Base-by-base conservation (phyloP, 495 filamentous ascomycete genomes). In the Podospora pseudocomata region DNA sequence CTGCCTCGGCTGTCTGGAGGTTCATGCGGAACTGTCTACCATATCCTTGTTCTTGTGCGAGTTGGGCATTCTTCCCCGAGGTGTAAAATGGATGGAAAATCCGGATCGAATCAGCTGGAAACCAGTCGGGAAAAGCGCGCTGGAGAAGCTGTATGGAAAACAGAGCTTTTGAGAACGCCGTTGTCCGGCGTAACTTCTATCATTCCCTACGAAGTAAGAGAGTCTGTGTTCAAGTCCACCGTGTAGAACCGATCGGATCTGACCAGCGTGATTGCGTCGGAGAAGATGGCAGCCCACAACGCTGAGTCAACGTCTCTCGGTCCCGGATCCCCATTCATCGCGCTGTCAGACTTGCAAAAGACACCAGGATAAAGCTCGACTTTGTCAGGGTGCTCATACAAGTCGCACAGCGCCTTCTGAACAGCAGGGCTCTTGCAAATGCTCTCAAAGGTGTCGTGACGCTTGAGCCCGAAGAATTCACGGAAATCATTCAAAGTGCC, bases 201-300 rank as follows among this genome's bases (percentile, higher is more conserved):
- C 78, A 87, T 84, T n/a, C 90, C 90, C 90, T 89, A 95, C 70
- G 88, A 90, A 0, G 92, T 96, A 30, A 94, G 80, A 68, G 88
- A 87, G 26, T 84, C 86, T 5, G 89, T 85, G 26, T 85, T 90
- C 74, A 88, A 92, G 69, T 86, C 83, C 53, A 79, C 20, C 6
- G 91, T 93, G 73, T 92, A 91, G 81, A 93, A 94, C 16, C 92
- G 84, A 79, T 96, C 92, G 1, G 90, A 89, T 20, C 92, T 86
- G 20, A 96, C 91, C 13, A 95, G 79, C 4, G 89, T 86, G 11
- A 92, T 86, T 4, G 92, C 92, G 76, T 96, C 92, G 4, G 90
- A 92, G 9, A 96, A 83, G 61, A 95, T 88, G 15, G 88, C 90
- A 67, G 89, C 83, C 9, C 89, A 89, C 9, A 89, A 86, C 1